These are phyloP conservation scores for Anthoceros angustus DNA, from an alignment of 225 moss, liverwort and hornwort genomes.

Conservation along the genomic window DNA sequence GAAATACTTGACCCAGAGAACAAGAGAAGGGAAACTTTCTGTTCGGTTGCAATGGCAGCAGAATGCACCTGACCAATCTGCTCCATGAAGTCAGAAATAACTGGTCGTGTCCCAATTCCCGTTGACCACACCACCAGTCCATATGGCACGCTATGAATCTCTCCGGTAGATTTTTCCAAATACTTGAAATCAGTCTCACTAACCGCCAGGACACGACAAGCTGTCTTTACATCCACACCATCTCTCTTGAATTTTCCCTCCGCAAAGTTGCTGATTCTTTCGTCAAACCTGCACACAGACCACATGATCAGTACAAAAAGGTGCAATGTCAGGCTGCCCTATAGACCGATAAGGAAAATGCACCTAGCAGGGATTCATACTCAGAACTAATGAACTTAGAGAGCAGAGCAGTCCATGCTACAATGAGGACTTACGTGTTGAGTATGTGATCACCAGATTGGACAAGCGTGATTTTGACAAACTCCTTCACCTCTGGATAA, in stretches of 20 bases:
- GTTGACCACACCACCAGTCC: slow-evolving; percentile 99
- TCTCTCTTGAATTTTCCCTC: slow-evolving; percentile 86
- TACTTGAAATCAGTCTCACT: slow-evolving; percentile 47
- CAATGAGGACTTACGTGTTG: slow-evolving; percentile 32
- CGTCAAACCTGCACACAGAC: slow-evolving; percentile 40
- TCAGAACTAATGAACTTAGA: background rate
- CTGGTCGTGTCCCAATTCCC: slow-evolving; percentile 43
- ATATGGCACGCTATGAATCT: slow-evolving; percentile 51
- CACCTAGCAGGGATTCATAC: background rate
- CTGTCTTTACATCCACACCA: slow-evolving; percentile 53
- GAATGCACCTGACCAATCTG: slow-evolving; percentile 25
- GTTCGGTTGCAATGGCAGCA: no score
- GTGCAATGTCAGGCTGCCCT: background rate
- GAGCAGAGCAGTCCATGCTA: background rate
- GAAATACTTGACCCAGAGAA: background rate
- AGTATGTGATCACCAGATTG: slow-evolving; percentile 96
- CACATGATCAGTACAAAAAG: background rate
- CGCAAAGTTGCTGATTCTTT: slow-evolving; percentile 72
- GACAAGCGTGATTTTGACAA: slow-evolving; percentile 49
- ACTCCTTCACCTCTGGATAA: slow-evolving; percentile 43
- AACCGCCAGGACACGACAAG: slow-evolving; percentile 66
- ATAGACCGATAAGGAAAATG: background rate
- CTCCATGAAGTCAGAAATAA: slow-evolving; percentile 20
- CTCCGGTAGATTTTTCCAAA: slow-evolving; percentile 45
- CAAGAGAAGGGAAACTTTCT: no score